These are phyloP conservation scores for Thymus quinquecostatus DNA, from an alignment of 257 asterid species.

Conservation along the genomic window DNA sequence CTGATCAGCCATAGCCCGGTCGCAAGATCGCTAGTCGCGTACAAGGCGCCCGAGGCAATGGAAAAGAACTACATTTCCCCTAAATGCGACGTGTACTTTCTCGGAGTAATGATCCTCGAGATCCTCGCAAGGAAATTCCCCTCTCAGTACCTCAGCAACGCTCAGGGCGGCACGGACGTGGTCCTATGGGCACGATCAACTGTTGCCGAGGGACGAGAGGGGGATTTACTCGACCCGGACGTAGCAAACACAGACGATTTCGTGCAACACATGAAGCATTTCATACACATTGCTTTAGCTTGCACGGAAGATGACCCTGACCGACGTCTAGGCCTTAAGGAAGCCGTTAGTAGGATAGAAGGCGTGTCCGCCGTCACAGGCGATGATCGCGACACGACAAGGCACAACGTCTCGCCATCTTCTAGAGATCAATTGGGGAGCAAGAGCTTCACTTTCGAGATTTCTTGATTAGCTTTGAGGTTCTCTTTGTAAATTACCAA, in stretches of 20 bases:
- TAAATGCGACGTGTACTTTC: conserved; percentile 64
- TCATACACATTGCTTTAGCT: conserved; percentile 57
- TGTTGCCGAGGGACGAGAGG: conserved; percentile 57
- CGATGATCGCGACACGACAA: conserved; percentile 5
- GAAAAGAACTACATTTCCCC: conserved; percentile 43
- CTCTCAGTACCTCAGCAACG: conserved; percentile 46
- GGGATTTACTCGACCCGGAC: conserved; percentile 57
- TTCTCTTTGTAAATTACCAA: too few relatives aligned
- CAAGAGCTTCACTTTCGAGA: not conserved
- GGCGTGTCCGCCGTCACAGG: not conserved
- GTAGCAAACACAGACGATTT: conserved; percentile 27
- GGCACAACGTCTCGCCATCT: conserved; percentile 28
- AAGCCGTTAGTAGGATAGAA: conserved; percentile 60
- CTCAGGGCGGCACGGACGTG: conserved; percentile 67
- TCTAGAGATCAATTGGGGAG: conserved; percentile 6
- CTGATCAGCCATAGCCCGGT: conserved; percentile 47
- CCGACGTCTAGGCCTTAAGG: conserved; percentile 49
- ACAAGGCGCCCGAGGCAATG: conserved; percentile 64
- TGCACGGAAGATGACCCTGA: conserved; percentile 61
- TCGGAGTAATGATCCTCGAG: conserved; percentile 80
- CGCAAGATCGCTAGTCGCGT: conserved; percentile 53
- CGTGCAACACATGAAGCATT: conserved; percentile 37
- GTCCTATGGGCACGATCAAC: conserved; percentile 69
- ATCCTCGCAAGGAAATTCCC: conserved; percentile 73
- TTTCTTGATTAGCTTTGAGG: conserved; percentile 5